Conservation (phyloP, 352 stramenopile genomes). For the Pythium oligandrum region DNA sequence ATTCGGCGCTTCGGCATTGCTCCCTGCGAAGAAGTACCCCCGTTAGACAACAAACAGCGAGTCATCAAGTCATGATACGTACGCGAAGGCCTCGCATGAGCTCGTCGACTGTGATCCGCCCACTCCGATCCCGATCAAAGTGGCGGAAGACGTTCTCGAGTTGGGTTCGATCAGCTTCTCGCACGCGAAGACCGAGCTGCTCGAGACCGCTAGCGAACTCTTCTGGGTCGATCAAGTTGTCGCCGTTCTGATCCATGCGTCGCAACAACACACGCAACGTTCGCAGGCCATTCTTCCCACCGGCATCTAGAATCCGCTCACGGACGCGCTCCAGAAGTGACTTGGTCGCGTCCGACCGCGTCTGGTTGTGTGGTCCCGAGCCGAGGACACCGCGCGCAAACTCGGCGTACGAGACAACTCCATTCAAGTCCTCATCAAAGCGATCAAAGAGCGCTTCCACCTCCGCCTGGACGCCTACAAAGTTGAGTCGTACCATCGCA, state of each 20-base stretch:
- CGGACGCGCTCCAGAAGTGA: conserved; percentile 43
- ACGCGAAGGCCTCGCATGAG: conserved; percentile 84
- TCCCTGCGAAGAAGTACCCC: conserved; percentile 24
- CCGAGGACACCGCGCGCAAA: conserved; percentile 51
- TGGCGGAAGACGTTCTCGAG: conserved; percentile 52
- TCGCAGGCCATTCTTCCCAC: conserved; percentile 73
- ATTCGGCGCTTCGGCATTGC: conserved; percentile 76
- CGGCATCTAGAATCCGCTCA: conserved; percentile 46
- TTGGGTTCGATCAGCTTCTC: conserved; percentile 29
- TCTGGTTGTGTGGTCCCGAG: conserved; percentile 1
- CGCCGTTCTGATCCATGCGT: conserved; percentile 79
- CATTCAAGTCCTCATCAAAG: conserved; percentile 82
- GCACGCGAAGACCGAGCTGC: conserved; percentile 31
- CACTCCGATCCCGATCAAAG: conserved; percentile 83
- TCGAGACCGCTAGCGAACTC: conserved; percentile 56
- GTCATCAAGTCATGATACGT: conserved; percentile 6
- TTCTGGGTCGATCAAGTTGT: conserved; percentile 64
- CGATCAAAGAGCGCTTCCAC: conserved; percentile 85
- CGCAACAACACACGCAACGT: conserved; percentile 60
- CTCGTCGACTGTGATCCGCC: conserved; percentile 84
- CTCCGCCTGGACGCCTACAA: conserved; percentile 84
- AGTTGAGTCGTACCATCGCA: conserved; percentile 84
- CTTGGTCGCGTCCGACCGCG: conserved; percentile 3
- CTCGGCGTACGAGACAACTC: conserved; percentile 71
- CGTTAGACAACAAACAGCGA: neutral